phyloP scores from a whole-genome alignment of 345 rosid genomes.

The Salix arbutifolia region DNA sequence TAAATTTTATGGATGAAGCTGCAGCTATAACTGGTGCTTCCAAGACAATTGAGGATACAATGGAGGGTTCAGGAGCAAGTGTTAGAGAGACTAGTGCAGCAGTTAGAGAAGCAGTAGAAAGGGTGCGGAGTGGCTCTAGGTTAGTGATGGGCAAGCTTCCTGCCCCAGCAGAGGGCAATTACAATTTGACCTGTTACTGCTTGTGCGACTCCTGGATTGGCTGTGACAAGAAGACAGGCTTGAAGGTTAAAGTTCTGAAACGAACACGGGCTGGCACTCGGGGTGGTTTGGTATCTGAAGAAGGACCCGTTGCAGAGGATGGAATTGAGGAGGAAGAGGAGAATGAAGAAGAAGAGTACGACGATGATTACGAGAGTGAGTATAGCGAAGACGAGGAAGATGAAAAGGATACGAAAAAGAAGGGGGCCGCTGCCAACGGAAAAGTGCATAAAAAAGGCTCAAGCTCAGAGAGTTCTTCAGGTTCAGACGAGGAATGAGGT shows the following conservation, averaged over 20 bases:
- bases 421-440: constrained; percentile 53
- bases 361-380: constrained; percentile 88
- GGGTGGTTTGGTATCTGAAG: constrained; percentile 55
- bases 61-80: constrained; percentile 87
- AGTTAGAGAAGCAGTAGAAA: constrained; percentile 65
- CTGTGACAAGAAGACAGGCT: constrained; percentile 61
- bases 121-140: constrained; percentile 79
- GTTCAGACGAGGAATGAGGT: constrained; percentile 62
- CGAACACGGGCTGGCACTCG: constrained; percentile 83
- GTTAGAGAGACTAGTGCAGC: constrained; percentile 66
- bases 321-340: constrained; percentile 94
- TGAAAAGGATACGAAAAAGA: constrained; percentile 58
- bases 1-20: constrained; percentile 89
- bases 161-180: constrained; percentile 81
- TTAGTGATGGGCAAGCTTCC: constrained; percentile 87
- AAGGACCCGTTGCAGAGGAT: constrained; percentile 68
- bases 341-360: constrained; percentile 79
- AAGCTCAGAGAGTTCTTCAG: constrained; percentile 72
- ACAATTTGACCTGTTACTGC: constrained; percentile 81
- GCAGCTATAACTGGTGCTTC: constrained; percentile 76
- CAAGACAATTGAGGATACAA: constrained; percentile 79
- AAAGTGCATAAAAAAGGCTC: constrained; percentile 41
- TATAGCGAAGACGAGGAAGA: constrained; percentile 91
- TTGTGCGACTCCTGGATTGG: constrained; percentile 96
- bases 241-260: constrained; percentile 78